Percentiles rank a stretch among this genome's conserved stretches.
Conservation (phyloP, 176 grass and related monocot species). For the Guadua angustifolia region DNA sequence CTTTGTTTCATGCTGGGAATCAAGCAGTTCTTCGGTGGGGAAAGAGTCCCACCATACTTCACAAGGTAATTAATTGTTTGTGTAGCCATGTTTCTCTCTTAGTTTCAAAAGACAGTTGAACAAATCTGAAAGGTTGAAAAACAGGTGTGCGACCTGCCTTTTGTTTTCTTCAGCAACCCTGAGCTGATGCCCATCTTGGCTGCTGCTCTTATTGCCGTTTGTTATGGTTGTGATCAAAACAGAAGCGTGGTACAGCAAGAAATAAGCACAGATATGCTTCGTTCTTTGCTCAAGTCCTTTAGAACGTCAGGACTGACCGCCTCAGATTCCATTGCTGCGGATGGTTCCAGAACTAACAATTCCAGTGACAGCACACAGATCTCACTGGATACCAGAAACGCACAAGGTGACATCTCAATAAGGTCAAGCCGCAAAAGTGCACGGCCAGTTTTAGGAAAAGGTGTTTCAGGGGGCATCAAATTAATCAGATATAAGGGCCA, state of each 20-base stretch:
- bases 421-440: constrained; percentile 66
- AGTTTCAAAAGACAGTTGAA: not conserved
- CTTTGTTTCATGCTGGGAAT: constrained; percentile 97
- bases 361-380: constrained; percentile 54
- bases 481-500: constrained; percentile 65
- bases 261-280: constrained; percentile 93
- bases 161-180: constrained; percentile 89
- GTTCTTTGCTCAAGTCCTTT: constrained; percentile 76
- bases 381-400: constrained; percentile 54
- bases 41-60: constrained; percentile 98
- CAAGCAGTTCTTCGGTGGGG: constrained; percentile 99
- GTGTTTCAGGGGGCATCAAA: constrained; percentile 53
- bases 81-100: constrained; percentile 21
- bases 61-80: constrained; percentile 68
- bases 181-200: constrained; percentile 89
- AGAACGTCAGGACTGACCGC: constrained; percentile 46
- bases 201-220: constrained; percentile 76
- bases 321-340: constrained; percentile 46
- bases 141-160: constrained; percentile 98
- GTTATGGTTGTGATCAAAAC: constrained; percentile 94
- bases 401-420: constrained; percentile 54
- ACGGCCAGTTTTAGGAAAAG: constrained; percentile 59
- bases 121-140: constrained; percentile 55
- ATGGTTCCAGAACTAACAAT: constrained; percentile 52
- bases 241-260: constrained; percentile 85